Evolutionary conservation across 2,329 filamentous ascomycete species (phyloP), one percentile per base, ranked within the genome.

Genomic region (Exophiala mesophila): DNA sequence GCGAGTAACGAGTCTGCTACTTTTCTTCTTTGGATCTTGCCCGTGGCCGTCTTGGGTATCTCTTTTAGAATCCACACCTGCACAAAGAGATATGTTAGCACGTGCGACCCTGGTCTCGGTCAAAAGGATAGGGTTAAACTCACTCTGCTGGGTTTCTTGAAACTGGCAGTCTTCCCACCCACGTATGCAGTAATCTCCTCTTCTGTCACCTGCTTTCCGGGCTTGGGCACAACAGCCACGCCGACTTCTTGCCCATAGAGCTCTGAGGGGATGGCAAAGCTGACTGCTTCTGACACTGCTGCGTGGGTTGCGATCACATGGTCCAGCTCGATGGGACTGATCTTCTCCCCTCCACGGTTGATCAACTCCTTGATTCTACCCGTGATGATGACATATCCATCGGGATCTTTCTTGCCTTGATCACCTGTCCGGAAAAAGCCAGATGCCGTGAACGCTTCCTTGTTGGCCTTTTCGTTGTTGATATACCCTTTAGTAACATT

Each of bases 311-410:
- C 74, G 19, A 94, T 70, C 9, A 85, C 78, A 54, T 94, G 92
- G 65, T 94, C 87, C 23, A 94, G 72, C 67, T 94, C 87, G 41
- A 92, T 89, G 1, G 88, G 87, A 53, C 80, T 85, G 60, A 94
- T 92, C 70, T 92, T 92, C 69, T 94, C 87, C 46, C 87, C 87
- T 41, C 84, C 86, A 66, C 90, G 89, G 67, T 94, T 70, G 71
- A 94, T 94, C 39, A 94, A 72, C 66, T 94, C 88, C 73, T 94
- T 94, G 68, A 94, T 94, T 39, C 88, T 76, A n/a, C 88, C 88
- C 0, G 88, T 94, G 64, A 94, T 90, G 58, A 85, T 74, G 8
- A 94, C 70, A 60, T 92, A 94, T 46, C 86, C 85, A 54, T 92
- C 85, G 44, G 78, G 68, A 57, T 94, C 87, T 60, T 79, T 74